Base-by-base conservation (phyloP, 225 moss, liverwort and hornwort species). In the Anthoceros angustus region DNA sequence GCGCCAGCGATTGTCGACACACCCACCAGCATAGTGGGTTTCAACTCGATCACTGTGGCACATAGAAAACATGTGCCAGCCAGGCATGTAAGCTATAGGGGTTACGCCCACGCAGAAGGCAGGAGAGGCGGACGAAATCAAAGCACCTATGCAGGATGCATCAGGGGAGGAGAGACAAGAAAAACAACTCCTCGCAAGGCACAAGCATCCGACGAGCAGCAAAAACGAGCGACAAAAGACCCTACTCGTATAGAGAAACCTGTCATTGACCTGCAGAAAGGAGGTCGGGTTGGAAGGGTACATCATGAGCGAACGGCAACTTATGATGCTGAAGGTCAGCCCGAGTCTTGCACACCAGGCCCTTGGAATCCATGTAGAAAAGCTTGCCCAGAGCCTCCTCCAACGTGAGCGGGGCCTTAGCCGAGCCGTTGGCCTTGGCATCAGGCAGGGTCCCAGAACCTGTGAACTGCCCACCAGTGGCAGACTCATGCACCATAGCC, bases 11-110 rank as follows among this genome's bases (percentile, higher is more conserved):
- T 16, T 3, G 87, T 90, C 10, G 87, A 94, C 25, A 87, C 87
- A 40, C 93, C 93, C 16, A 94, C 79, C 9, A 94, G 62, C 50
- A 94, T 90, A 0, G 90, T 80, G n/a, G 93, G 93, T 72, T 80
- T 94, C 70, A 94, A 41, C 72, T 71, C 78, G 81, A 80, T 84
- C 70, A 79, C 74, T 77, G 77, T 16, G 49, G n/a, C 42, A n/a
- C 14, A 49, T 9, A 0, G 41, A 10, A 24, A 32, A 16, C 24
- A 14, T 9, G 0, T 63, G 65, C 64, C 46, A 42, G 3, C 20
- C 41, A 18, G 41, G 46, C 61, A 8, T 26, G 5, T 7, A 66
- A 72, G 18, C 18, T 18, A 12, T 8, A 39, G 2, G 25, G 9
- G 38, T 38, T 12, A 9, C 12, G 12, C 42, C 26, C 61, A 80